Conservation (phyloP, 1,284 basidiomycete genomes). For the Polyporus tsugae region DNA sequence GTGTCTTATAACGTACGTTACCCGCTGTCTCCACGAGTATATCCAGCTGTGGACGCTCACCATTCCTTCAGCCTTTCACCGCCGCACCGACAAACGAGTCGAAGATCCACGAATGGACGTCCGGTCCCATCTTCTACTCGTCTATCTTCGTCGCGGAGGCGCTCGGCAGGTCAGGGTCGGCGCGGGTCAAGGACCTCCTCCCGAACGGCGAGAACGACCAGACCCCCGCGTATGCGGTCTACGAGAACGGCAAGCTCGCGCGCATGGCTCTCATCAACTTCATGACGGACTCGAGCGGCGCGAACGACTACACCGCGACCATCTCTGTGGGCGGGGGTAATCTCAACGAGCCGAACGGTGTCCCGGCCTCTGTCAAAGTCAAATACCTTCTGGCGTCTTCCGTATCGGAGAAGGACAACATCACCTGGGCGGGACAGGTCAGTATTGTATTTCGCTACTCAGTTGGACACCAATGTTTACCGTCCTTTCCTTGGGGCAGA, state of each 20-base stretch:
- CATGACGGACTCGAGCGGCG: slow-evolving; percentile 58
- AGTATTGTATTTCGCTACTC: slow-evolving; percentile 15
- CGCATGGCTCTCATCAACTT: slow-evolving; percentile 76
- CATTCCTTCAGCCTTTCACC: slow-evolving; percentile 44
- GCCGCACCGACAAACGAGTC: slow-evolving; percentile 69
- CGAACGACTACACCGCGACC: slow-evolving; percentile 55
- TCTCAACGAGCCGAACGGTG: slow-evolving; percentile 42
- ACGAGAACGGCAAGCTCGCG: slow-evolving; percentile 62
- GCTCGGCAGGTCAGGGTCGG: slow-evolving; percentile 64
- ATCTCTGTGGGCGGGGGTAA: slow-evolving; percentile 52
- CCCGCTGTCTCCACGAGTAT: not conserved
- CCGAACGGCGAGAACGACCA: slow-evolving; percentile 55
- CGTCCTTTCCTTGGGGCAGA: slow-evolving; percentile 46
- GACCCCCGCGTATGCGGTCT: slow-evolving; percentile 77
- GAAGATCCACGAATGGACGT: slow-evolving; percentile 63
- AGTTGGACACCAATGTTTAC: slow-evolving; percentile 4
- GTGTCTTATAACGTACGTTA: slow-evolving; percentile 67
- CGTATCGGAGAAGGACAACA: slow-evolving; percentile 69
- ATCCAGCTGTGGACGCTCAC: not conserved
- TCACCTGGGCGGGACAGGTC: slow-evolving; percentile 70
- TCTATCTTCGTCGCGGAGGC: slow-evolving; percentile 72
- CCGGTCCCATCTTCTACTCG: slow-evolving; percentile 74
- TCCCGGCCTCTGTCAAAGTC: slow-evolving; percentile 51
- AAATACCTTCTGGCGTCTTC: slow-evolving; percentile 62
- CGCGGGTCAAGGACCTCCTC: slow-evolving; percentile 66